Base-by-base conservation (phyloP, 805 yeast species). In the Dipodascopsis tothii region DNA sequence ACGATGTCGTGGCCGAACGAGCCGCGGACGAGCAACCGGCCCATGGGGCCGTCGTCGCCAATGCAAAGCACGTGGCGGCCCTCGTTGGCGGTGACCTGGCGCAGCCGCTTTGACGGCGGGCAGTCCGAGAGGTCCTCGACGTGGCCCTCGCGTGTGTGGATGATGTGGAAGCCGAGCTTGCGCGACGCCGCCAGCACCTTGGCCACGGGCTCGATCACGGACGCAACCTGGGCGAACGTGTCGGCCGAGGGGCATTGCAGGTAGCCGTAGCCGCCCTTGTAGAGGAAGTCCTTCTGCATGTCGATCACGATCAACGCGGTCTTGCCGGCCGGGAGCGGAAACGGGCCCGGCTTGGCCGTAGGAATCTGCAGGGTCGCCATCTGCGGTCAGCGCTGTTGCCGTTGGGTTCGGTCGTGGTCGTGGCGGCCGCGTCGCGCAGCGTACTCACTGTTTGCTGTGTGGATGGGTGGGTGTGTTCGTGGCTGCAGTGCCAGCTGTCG, bases 71-170 rank as follows among this genome's bases (percentile, higher is more conserved):
- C 39, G 35, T 56, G 60, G n/a, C 52, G 41, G 5, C 40, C 40
- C 14, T 45, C 43, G 21, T 56, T 52, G 4, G 58, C 50, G 11
- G 43, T 37, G 18, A 43, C 47, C 45, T 60, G 64, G 34, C 65
- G 46, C 35, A 45, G 49, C 27, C 53, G 45, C 41, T 61, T 61
- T 9, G 62, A 49, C 2, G 61, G 51, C 1, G 60, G 58, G 39
- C 62, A 58, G 38, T 61, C 65, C 1, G 57, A 48, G 34, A 61
- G 46, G 33, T 58, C 61, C 20, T 55, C 50, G 3, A 22, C 46
- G 40, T 61, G 65, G 11, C 65, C 65, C 33, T 61, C 65, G 3
- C 65, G 51, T 1, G 65, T 61, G 44, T 61, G 65, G 21, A 61
- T 59, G 5, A 61, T 56, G n/a, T 52, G 53, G 7, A 60, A 37